Conservation (phyloP, 805 yeast species). For the Candida yuanshanica region DNA sequence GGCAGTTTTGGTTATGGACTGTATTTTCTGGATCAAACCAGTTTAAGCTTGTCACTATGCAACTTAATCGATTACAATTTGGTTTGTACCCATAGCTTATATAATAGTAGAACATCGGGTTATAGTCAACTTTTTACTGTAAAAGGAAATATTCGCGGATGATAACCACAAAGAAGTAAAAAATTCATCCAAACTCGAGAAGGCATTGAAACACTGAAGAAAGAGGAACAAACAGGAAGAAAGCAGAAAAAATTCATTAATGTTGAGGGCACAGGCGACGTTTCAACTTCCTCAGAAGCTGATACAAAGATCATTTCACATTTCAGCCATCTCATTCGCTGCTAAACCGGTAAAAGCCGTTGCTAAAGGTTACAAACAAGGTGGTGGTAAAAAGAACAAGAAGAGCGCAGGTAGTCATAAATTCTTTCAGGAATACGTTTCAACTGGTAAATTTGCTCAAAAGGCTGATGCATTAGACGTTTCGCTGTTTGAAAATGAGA, state of each 20-base stretch:
- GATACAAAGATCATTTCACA: constrained; percentile 7
- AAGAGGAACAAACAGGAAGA: no score
- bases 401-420: constrained; percentile 26
- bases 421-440: constrained; percentile 28
- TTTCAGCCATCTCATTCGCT: constrained; percentile 2
- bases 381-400: constrained; percentile 8
- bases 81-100: no score
- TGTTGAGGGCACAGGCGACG: not conserved
- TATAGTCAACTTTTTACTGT: no score
- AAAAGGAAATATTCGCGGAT: no score
- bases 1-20: no score
- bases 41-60: no score
- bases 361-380: constrained; percentile 15
- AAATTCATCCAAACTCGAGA: not conserved
- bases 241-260: not conserved
- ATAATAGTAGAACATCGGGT: no score
- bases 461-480: constrained; percentile 20
- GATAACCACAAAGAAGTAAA: no score
- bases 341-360: constrained; percentile 12
- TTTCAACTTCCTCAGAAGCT: not conserved
- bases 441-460: constrained; percentile 24
- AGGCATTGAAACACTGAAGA: no score
- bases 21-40: no score
- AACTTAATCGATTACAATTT: no score
- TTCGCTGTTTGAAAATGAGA: constrained; percentile 16